Evolutionary conservation across 352 stramenopile genomes (phyloP), one percentile per base, ranked within the genome.

Genomic region (Pythium coloratum): DNA sequence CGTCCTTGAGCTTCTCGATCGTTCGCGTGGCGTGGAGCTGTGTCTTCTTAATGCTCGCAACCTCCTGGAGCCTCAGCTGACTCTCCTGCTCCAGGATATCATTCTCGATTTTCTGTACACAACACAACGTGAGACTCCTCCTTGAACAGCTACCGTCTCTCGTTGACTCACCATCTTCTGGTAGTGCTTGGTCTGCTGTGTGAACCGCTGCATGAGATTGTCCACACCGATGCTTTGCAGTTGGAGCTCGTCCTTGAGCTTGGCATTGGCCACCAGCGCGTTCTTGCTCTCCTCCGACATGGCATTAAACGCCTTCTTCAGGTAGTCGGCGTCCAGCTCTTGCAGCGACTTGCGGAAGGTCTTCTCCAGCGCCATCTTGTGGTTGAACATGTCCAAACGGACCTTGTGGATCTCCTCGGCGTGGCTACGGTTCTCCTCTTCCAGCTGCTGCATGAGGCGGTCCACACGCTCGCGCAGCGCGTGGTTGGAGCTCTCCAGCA

Each of bases 251-350:
- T 91, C 84, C 51, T 92, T 92, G 34, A 92, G 74, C 69, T 92
- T 92, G 32, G 84, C 82, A 65, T 92, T 92, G 10, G 84, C 84
- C 2, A 91, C 70, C n/a, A 92, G 75, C 3, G 84, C 84, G 38
- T 90, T 91, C 82, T 92, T 92, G 80, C 84, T 92, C 62, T 91
- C 84, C 59, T 90, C 82, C 2, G 84, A 90, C 84, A 92, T 91
- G 30, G 80, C 84, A 47, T 92, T 87, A 59, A 91, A 92, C 14
- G 84, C 84, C 47, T 90, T 90, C 76, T 92, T 89, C 24, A 92
- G 76, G 44, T 92, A 91, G 36, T 92, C 80, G 38, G 81, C 82
- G 56, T 91, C 84, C 8, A 91, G 72, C 67, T 92, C 84, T 63
- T 91, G 84, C 10, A 92, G 72, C 1, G 82, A 74, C 67, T 90